phyloP scores from a whole-genome alignment of 2,329 filamentous ascomycete genomes.

The Fusarium nurragi region DNA sequence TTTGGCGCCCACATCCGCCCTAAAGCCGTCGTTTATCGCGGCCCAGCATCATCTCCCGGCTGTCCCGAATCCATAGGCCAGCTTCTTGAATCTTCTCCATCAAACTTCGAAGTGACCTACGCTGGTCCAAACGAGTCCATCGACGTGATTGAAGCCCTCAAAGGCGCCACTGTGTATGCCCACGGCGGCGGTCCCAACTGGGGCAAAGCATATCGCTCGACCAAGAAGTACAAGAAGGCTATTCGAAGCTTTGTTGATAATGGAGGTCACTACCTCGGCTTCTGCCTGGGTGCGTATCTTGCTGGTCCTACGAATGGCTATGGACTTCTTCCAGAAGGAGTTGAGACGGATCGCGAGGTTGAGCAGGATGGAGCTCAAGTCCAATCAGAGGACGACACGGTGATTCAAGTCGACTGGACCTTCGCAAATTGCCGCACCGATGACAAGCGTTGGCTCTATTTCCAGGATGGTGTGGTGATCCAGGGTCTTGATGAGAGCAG shows the following conservation, averaged over 20 bases:
- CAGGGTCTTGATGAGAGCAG: neutral
- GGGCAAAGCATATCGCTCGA: conserved; percentile 2
- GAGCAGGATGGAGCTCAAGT: neutral
- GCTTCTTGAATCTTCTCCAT: neutral
- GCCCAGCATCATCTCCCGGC: conserved; percentile 2
- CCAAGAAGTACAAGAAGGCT: neutral
- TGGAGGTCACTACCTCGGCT: neutral
- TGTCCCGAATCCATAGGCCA: conserved; percentile 1
- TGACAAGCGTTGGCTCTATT: conserved; percentile 7
- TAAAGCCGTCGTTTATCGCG: conserved; percentile 12
- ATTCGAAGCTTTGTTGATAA: neutral
- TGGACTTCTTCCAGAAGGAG: neutral
- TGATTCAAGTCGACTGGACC: conserved; percentile 10
- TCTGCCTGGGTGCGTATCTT: conserved; percentile 10
- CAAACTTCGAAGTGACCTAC: conserved; percentile 1
- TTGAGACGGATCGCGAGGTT: conserved; percentile 5
- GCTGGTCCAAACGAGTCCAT: neutral
- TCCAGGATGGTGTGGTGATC: conserved; percentile 13
- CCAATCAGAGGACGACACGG: neutral
- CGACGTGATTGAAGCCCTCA: neutral
- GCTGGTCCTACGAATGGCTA: neutral
- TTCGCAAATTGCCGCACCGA: neutral
- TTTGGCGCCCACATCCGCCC: neutral
- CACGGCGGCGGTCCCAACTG: conserved; percentile 1
- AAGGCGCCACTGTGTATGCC: neutral